Conservation (phyloP, 805 yeast genomes). For the Ogataea ramenticola region DNA sequence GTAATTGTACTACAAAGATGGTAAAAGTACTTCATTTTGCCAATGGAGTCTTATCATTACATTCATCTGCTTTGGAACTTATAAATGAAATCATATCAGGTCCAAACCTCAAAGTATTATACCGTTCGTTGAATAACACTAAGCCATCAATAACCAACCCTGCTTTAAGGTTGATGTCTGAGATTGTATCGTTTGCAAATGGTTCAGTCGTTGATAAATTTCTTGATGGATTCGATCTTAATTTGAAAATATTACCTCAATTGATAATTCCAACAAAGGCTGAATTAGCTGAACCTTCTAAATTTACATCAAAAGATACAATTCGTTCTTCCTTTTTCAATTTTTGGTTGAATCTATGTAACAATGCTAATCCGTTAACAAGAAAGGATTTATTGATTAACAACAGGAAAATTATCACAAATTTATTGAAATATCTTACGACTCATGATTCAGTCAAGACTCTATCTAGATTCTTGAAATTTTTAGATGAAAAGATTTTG, state of each 20-base stretch:
- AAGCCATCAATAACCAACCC: conserved; percentile 58
- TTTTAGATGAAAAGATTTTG: conserved; percentile 45
- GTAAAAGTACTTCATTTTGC: conserved; percentile 27
- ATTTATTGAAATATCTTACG: conserved; percentile 58
- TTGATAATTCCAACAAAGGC: conserved; percentile 45
- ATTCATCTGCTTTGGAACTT: conserved; percentile 27
- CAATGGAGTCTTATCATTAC: conserved; percentile 10
- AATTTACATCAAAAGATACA: conserved; percentile 30
- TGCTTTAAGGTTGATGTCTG: conserved; percentile 46
- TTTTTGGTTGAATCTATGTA: conserved; percentile 52
- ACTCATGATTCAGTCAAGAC: conserved; percentile 44
- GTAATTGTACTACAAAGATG: conserved; percentile 35
- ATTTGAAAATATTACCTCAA: conserved; percentile 53
- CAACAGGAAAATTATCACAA: conserved; percentile 50
- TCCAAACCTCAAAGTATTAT: conserved; percentile 54
- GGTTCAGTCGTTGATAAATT: conserved; percentile 51
- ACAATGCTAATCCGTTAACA: conserved; percentile 41
- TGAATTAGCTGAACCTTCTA: conserved; percentile 34
- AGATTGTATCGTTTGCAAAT: conserved; percentile 41
- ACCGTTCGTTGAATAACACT: conserved; percentile 54
- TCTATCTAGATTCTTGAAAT: conserved; percentile 33
- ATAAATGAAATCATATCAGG: conserved; percentile 46
- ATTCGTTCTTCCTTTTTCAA: conserved; percentile 53
- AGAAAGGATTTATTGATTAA: conserved; percentile 59
- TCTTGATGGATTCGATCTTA: conserved; percentile 60